phyloP scores from a whole-genome alignment of 805 yeast species.

The Candida tallmaniae region DNA sequence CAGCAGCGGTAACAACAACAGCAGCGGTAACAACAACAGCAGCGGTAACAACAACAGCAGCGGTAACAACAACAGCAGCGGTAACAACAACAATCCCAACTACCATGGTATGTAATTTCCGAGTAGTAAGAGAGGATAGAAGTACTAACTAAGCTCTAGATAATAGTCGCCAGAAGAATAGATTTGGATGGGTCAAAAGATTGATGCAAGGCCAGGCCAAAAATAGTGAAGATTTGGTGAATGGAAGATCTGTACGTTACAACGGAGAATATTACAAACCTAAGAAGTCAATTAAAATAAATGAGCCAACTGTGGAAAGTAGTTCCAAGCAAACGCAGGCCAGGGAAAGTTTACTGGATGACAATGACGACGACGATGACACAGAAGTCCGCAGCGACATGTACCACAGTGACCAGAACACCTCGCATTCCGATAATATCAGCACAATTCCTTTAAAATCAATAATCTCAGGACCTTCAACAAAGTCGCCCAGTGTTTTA shows the following conservation, averaged over 20 bases:
- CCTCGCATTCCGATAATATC: constrained; percentile 31
- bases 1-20: too few species aligned
- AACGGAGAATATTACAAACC: constrained; percentile 5
- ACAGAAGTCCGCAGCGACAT: constrained; percentile 4
- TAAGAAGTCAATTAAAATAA: not conserved
- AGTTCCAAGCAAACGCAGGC: not conserved
- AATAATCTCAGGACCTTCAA: constrained; percentile 36
- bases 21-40: too few species aligned
- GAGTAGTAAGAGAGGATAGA: too few species aligned
- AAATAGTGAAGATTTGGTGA: not conserved
- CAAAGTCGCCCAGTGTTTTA: constrained; percentile 36
- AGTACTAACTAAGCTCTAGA: too few species aligned
- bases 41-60: too few species aligned
- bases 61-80: too few species aligned
- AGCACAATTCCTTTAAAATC: constrained; percentile 49
- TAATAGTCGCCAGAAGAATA: constrained; percentile 8
- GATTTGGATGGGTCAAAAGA: constrained; percentile 15
- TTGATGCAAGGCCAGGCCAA: constrained; percentile 13
- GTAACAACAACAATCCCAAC: too few species aligned
- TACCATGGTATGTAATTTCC: too few species aligned
- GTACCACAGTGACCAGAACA: constrained; percentile 15
- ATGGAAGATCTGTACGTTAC: not conserved
- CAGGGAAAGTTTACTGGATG: not conserved
- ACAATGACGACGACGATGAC: constrained; percentile 4
- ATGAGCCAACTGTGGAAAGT: constrained; percentile 1